These are phyloP conservation scores for Suillus cothurnatus DNA, from an alignment of 768 basidiomycete genomes.

Conservation along the genomic window DNA sequence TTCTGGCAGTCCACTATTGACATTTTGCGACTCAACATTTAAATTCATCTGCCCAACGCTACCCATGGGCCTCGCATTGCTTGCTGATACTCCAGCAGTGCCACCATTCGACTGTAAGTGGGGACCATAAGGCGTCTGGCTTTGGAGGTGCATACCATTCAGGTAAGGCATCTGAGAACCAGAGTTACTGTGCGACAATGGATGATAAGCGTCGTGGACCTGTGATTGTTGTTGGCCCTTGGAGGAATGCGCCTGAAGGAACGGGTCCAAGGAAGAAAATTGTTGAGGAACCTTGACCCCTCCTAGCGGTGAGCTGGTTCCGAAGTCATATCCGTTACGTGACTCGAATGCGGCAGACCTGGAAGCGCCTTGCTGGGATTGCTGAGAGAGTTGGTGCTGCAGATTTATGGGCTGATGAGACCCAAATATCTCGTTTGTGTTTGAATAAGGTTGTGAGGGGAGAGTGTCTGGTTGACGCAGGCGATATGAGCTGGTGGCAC, in stretches of 20 bases:
- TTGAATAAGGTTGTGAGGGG: constrained; percentile 29
- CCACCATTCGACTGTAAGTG: constrained; percentile 53
- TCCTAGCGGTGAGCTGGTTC: constrained; percentile 26
- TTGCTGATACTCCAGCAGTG: constrained; percentile 23
- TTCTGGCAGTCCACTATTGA: constrained; percentile 51
- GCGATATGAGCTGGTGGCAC: constrained; percentile 35
- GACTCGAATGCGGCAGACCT: constrained; percentile 28
- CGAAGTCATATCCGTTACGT: constrained; percentile 35
- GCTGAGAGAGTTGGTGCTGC: constrained; percentile 37
- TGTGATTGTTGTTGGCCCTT: constrained; percentile 29
- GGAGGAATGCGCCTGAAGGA: constrained; percentile 31
- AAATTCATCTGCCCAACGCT: constrained; percentile 32
- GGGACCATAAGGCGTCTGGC: constrained; percentile 77
- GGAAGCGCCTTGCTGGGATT: constrained; percentile 34
- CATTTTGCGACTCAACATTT: constrained; percentile 23
- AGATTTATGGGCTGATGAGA: constrained; percentile 29
- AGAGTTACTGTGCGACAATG: constrained; percentile 34
- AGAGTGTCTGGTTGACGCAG: constrained; percentile 37
- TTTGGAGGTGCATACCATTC: constrained; percentile 55
- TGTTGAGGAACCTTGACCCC: constrained; percentile 31
- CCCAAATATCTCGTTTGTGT: constrained; percentile 27
- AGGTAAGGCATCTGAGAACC: constrained; percentile 37
- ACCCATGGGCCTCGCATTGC: constrained; percentile 28
- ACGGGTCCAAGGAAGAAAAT: constrained; percentile 33
- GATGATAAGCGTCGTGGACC: constrained; percentile 36